Conservation (phyloP, 805 yeast species). For the Candida corydali region DNA sequence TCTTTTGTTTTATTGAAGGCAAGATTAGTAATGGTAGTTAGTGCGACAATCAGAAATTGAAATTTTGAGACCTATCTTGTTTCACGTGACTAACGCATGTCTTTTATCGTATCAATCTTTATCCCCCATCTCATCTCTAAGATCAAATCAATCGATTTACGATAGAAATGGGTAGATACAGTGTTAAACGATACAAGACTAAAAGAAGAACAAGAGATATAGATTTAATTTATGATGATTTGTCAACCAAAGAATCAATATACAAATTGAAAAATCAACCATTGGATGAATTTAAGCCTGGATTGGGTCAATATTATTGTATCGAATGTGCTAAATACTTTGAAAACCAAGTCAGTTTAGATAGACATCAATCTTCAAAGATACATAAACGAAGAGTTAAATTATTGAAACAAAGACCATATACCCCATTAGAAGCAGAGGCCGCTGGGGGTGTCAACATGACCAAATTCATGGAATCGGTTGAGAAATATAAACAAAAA, state of each 20-base stretch:
- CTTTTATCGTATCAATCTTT: not conserved
- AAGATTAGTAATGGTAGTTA: too few relatives aligned
- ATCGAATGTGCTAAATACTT: constrained; percentile 91
- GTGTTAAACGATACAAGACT: constrained; percentile 83
- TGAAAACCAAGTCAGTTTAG: constrained; percentile 70
- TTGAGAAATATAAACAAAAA: constrained; percentile 52
- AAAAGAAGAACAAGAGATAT: constrained; percentile 82
- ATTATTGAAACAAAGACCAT: constrained; percentile 72
- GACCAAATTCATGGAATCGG: constrained; percentile 58
- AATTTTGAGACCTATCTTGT: constrained; percentile 2
- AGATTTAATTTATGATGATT: constrained; percentile 77
- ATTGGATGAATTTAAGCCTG: constrained; percentile 85
- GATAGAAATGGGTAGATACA: constrained; percentile 72
- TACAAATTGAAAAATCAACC: constrained; percentile 71
- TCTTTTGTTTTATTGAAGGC: too few relatives aligned
- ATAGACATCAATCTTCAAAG: constrained; percentile 69
- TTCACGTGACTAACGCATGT: constrained; percentile 3
- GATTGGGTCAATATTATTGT: constrained; percentile 92
- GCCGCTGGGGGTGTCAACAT: constrained; percentile 85
- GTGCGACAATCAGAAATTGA: too few relatives aligned
- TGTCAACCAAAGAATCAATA: constrained; percentile 62
- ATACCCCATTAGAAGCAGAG: constrained; percentile 82
- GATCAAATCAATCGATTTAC: not conserved
- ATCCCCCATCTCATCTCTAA: constrained; percentile 9
- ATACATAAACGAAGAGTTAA: constrained; percentile 84